Evolutionary conservation across 2,329 filamentous ascomycete species (phyloP).

Genomic region (Alternaria brassicae): DNA sequence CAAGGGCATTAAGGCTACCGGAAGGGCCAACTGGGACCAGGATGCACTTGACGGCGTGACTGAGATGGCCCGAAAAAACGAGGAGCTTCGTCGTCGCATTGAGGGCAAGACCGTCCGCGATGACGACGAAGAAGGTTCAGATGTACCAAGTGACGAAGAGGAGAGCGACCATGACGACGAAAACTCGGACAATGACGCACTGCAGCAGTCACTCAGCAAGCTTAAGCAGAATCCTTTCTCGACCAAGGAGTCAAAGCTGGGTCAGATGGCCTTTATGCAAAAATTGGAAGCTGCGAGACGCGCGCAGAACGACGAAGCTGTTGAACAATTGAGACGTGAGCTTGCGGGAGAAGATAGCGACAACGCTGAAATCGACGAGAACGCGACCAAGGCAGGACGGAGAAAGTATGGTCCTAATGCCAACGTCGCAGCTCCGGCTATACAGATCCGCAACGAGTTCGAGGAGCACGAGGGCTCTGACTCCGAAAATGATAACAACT

Average conservation of each 20-base stretch:
- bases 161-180: constrained; percentile 66
- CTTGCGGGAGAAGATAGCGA: constrained; percentile 68
- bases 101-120: constrained; percentile 71
- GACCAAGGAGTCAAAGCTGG: constrained; percentile 70
- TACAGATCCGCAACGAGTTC: constrained; percentile 60
- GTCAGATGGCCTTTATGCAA: constrained; percentile 93
- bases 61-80: constrained; percentile 82
- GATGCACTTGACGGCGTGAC: constrained; percentile 78
- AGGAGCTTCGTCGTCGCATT: constrained; percentile 80
- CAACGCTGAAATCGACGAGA: constrained; percentile 58
- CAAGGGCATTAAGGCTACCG: constrained; percentile 79
- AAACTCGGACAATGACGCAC: constrained; percentile 58
- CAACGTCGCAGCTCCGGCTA: constrained; percentile 42
- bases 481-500: constrained; percentile 42
- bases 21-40: constrained; percentile 86
- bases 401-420: constrained; percentile 68
- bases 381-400: constrained; percentile 70
- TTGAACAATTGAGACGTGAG: constrained; percentile 67
- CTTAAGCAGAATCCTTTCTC: constrained; percentile 58
- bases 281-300: constrained; percentile 81
- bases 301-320: constrained; percentile 78
- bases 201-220: constrained; percentile 48
- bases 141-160: constrained; percentile 58
- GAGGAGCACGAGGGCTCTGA: constrained; percentile 65
- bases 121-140: constrained; percentile 56